A percentile compares a stretch with the other conserved stretches of the same genome.
These are phyloP conservation scores for Aspergillus versicolor DNA, from an alignment of 2,329 filamentous ascomycete genomes.

Conservation along the genomic window DNA sequence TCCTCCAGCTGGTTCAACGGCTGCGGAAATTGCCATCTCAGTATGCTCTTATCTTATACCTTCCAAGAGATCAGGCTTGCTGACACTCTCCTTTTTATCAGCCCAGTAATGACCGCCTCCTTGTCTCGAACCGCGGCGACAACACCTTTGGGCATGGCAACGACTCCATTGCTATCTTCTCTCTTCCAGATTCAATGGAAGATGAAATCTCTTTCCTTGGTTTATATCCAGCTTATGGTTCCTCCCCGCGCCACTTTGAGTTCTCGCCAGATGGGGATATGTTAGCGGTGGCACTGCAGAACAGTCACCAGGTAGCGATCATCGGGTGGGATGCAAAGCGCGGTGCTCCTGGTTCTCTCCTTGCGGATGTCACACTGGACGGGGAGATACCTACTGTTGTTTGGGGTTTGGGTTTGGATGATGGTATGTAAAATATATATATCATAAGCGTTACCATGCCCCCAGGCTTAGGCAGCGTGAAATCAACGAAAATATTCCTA, in stretches of 20 bases:
- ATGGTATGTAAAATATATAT: no score
- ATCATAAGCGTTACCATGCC: no score
- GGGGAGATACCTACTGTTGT: neutral
- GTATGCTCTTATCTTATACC: neutral
- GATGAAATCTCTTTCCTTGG: conserved; percentile 46
- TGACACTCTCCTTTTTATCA: neutral
- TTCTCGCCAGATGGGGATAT: conserved; percentile 61
- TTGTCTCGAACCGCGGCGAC: neutral
- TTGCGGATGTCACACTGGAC: neutral
- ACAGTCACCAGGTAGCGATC: conserved; percentile 57
- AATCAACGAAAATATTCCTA: no score
- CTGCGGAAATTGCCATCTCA: neutral
- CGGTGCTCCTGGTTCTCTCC: neutral
- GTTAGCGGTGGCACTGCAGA: conserved; percentile 63
- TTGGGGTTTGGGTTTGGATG: neutral
- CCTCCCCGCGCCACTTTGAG: conserved; percentile 63
- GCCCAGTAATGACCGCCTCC: neutral
- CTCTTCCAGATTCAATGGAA: neutral
- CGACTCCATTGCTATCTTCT: neutral
- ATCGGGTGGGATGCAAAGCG: conserved; percentile 51
- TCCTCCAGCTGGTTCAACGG: neutral
- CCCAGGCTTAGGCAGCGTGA: no score
- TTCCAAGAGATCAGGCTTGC: no score
- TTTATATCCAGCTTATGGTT: conserved; percentile 61
- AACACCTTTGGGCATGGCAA: neutral